Conservation (phyloP, 2,329 filamentous ascomycete genomes). For the Microdochium paspali region DNA sequence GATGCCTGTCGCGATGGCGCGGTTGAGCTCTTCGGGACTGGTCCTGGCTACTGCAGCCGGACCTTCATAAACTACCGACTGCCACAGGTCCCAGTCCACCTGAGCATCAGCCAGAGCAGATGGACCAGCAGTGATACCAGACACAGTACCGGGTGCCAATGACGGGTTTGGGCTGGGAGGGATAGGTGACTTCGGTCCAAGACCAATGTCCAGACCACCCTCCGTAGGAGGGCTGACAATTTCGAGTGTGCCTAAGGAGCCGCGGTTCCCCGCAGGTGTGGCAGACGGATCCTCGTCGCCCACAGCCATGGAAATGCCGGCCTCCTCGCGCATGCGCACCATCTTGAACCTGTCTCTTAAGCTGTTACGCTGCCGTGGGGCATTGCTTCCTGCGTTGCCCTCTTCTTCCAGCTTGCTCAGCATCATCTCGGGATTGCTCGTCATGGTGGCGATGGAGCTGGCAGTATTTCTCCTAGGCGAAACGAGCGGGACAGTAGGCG, state of each 20-base stretch:
- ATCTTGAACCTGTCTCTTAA: slow-evolving; percentile 73
- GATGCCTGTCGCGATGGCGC: slow-evolving; percentile 86
- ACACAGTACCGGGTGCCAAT: slow-evolving; percentile 76
- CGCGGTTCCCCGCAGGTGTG: slow-evolving; percentile 17
- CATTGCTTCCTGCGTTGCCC: slow-evolving; percentile 34
- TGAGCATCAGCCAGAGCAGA: slow-evolving; percentile 60
- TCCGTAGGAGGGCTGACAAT: slow-evolving; percentile 16
- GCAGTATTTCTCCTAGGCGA: slow-evolving; percentile 62
- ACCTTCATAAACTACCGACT: slow-evolving; percentile 89
- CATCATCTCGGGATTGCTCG: slow-evolving; percentile 75
- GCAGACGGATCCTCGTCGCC: slow-evolving; percentile 43
- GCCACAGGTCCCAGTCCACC: slow-evolving; percentile 99
- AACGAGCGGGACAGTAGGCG: slow-evolving; percentile 30
- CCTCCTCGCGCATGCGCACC: slow-evolving; percentile 66
- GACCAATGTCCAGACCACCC: slow-evolving; percentile 12
- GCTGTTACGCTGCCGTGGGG: slow-evolving; percentile 45
- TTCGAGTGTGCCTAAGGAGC: slow-evolving; percentile 9
- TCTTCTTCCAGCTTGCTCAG: slow-evolving; percentile 69
- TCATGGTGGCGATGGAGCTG: slow-evolving; percentile 68
- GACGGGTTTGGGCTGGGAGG: slow-evolving; percentile 58
- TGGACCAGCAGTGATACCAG: slow-evolving; percentile 69
- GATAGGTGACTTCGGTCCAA: slow-evolving; percentile 35
- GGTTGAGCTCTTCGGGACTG: slow-evolving; percentile 81
- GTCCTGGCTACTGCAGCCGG: slow-evolving; percentile 80
- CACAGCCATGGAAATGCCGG: slow-evolving; percentile 39